Percentiles rank a stretch among this genome's conserved stretches.
phyloP scores from a whole-genome alignment of 495 filamentous ascomycete genomes.

The Hypoxylon lienhwacheense region DNA sequence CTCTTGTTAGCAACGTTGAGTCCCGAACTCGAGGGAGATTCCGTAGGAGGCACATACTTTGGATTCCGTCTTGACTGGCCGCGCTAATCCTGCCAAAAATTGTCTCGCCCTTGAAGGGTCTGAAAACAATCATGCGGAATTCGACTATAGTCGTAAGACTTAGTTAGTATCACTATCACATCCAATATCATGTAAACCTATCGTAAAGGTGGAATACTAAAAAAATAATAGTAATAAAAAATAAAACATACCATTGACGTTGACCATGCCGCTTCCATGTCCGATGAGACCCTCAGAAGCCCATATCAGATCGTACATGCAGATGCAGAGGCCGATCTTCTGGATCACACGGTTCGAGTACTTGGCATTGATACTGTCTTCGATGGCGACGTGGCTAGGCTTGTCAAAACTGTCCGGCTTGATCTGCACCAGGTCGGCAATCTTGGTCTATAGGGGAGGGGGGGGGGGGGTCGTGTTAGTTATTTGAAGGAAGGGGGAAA shows the following conservation, averaged over 20 bases:
- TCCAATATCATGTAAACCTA: not conserved
- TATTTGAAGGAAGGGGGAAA: not conserved
- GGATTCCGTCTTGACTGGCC: slow-evolving; percentile 71
- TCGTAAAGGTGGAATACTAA: not conserved
- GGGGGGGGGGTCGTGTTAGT: slow-evolving; percentile 1
- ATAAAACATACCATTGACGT: slow-evolving; percentile 73
- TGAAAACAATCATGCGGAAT: slow-evolving; percentile 90
- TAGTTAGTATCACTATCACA: not conserved
- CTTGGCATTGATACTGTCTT: slow-evolving; percentile 93
- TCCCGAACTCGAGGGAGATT: not conserved
- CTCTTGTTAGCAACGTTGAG: not conserved
- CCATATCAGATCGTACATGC: slow-evolving; percentile 81
- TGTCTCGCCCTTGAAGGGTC: slow-evolving; percentile 91
- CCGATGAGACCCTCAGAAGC: slow-evolving; percentile 91
- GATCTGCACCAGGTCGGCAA: slow-evolving; percentile 92
- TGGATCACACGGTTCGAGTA: slow-evolving; percentile 73
- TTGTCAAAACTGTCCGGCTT: slow-evolving; percentile 81
- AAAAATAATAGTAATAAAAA: not conserved
- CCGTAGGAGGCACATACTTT: slow-evolving; percentile 53
- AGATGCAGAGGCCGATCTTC: slow-evolving; percentile 89
- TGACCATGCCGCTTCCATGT: slow-evolving; percentile 83
- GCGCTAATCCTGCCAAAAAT: slow-evolving; percentile 76
- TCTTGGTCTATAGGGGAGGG: slow-evolving; percentile 67
- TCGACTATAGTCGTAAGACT: slow-evolving; percentile 63
- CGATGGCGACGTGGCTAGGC: slow-evolving; percentile 73